phyloP scores from a whole-genome alignment of 768 basidiomycete species.

The Termitomyces sp. region DNA sequence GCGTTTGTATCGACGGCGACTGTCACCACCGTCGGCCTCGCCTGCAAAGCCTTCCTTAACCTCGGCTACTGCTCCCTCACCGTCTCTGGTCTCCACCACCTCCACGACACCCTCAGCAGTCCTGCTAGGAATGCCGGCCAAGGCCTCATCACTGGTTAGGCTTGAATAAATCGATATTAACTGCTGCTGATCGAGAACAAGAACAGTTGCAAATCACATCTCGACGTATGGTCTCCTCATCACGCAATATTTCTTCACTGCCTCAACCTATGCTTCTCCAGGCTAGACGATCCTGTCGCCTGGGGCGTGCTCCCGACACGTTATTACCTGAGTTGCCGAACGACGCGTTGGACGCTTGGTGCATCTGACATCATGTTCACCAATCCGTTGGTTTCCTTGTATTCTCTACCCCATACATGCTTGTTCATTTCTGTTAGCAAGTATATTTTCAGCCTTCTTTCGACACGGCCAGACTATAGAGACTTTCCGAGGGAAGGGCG shows the following conservation, averaged over 20 bases:
- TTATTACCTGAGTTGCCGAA: slow-evolving; percentile 55
- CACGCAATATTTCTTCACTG: not conserved
- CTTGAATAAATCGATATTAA: not conserved
- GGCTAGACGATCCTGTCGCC: slow-evolving; percentile 78
- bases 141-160: slow-evolving; percentile 72
- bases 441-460: slow-evolving; percentile 83
- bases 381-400: slow-evolving; percentile 60
- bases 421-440: slow-evolving; percentile 35
- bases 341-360: slow-evolving; percentile 88
- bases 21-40: slow-evolving; percentile 65
- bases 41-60: slow-evolving; percentile 75
- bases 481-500: slow-evolving; percentile 86
- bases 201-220: slow-evolving; percentile 85
- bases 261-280: slow-evolving; percentile 27
- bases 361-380: slow-evolving; percentile 95
- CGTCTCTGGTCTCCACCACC: slow-evolving; percentile 65
- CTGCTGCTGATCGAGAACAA: slow-evolving; percentile 1
- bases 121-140: slow-evolving; percentile 44
- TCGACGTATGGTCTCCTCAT: slow-evolving; percentile 64
- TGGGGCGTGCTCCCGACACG: slow-evolving; percentile 81
- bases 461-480: slow-evolving; percentile 87
- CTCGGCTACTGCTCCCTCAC: slow-evolving; percentile 63
- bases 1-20: slow-evolving; percentile 55
- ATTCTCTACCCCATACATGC: slow-evolving; percentile 11
- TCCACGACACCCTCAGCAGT: slow-evolving; percentile 59